A percentile compares a stretch with the other conserved stretches of the same genome.
phyloP scores from a whole-genome alignment of 805 yeast species.

The Torulaspora microellipsoides region DNA sequence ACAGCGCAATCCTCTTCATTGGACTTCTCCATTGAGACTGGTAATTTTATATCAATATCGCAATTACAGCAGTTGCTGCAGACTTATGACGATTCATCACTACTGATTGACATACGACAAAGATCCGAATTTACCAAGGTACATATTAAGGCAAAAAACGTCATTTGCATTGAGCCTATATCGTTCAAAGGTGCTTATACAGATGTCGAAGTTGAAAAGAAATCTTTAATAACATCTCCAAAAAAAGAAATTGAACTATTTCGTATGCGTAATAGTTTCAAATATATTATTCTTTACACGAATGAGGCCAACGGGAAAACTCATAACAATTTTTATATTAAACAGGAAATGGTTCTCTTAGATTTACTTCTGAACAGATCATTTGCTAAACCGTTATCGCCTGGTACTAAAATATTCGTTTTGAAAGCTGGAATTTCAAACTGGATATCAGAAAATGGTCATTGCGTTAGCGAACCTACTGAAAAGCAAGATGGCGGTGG shows the following conservation, averaged over 20 bases:
- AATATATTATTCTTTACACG: constrained; percentile 57
- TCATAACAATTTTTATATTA: constrained; percentile 17
- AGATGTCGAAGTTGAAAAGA: constrained; percentile 62
- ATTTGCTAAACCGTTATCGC: constrained; percentile 26
- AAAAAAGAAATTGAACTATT: constrained; percentile 52
- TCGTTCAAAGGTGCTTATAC: constrained; percentile 46
- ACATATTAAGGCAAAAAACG: constrained; percentile 56
- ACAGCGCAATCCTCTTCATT: not conserved
- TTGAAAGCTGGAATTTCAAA: constrained; percentile 25
- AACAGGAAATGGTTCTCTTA: constrained; percentile 22
- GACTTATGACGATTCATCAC: constrained; percentile 14
- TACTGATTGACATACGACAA: constrained; percentile 72
- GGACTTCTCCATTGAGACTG: constrained; percentile 4
- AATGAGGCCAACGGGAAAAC: constrained; percentile 15
- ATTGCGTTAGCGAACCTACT: constrained; percentile 6
- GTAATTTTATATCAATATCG: constrained; percentile 5
- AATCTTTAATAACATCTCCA: constrained; percentile 54
- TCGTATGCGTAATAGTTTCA: constrained; percentile 48
- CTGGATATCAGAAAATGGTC: constrained; percentile 24
- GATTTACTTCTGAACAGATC: constrained; percentile 27
- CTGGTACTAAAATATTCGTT: constrained; percentile 15
- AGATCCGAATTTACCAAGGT: constrained; percentile 53
- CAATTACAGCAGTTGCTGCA: constrained; percentile 18
- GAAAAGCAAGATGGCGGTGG: constrained; percentile 5
- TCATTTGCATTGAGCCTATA: constrained; percentile 74